These are phyloP conservation scores for Staphylotrichum tortipilum DNA, from an alignment of 495 filamentous ascomycete species.

Conservation along the genomic window DNA sequence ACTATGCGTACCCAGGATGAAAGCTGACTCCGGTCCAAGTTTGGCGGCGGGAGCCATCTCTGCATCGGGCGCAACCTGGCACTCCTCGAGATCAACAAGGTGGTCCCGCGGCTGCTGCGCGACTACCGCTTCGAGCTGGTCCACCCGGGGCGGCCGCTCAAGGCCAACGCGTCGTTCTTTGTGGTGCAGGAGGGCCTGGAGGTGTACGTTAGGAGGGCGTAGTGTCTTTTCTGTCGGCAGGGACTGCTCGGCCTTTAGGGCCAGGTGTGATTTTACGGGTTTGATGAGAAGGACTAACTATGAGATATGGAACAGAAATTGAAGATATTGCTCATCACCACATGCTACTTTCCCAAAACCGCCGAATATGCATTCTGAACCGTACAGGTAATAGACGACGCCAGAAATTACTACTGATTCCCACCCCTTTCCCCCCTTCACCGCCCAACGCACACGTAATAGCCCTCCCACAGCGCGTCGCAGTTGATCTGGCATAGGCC, in stretches of 20 bases:
- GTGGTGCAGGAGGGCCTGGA: slow-evolving; percentile 44
- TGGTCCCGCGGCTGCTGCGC: slow-evolving; percentile 40
- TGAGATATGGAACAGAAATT: too few relatives aligned
- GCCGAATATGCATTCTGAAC: not conserved
- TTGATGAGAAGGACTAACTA: too few relatives aligned
- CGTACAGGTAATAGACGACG: too few relatives aligned
- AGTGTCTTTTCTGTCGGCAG: not conserved
- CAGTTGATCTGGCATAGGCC: slow-evolving; percentile 24
- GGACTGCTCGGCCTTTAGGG: not conserved
- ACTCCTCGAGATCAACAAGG: slow-evolving; percentile 50
- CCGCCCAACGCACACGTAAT: slow-evolving; percentile 20
- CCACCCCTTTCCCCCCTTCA: not conserved
- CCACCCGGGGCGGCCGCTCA: slow-evolving; percentile 35
- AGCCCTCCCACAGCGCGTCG: slow-evolving; percentile 22
- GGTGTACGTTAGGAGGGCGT: slow-evolving; percentile 29
- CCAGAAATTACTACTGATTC: too few relatives aligned
- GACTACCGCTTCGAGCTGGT: slow-evolving; percentile 45
- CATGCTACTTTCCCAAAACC: not conserved
- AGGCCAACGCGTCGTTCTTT: slow-evolving; percentile 46
- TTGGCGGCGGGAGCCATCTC: slow-evolving; percentile 44
- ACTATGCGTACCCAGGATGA: too few relatives aligned
- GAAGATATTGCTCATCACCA: not conserved
- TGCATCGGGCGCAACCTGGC: slow-evolving; percentile 50
- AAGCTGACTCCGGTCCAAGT: slow-evolving; percentile 20
- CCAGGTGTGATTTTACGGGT: too few relatives aligned